Evolutionary conservation across 179 eudicot species (phyloP).

Genomic region (Beta corolliflora): DNA sequence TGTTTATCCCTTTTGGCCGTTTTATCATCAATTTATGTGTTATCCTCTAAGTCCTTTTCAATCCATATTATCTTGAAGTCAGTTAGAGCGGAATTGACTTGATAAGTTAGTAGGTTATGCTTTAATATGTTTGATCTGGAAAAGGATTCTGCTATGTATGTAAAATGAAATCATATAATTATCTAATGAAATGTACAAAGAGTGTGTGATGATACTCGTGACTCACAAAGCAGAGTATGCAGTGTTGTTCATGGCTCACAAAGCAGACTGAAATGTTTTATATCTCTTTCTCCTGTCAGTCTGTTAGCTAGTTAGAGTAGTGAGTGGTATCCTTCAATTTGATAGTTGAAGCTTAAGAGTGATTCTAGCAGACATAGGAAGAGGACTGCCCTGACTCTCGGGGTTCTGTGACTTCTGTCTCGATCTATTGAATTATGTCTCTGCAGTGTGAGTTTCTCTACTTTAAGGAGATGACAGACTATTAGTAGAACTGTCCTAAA

Average conservation of each 20-base stretch:
- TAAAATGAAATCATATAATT: not conserved
- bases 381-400: no score
- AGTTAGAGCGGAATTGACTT: not conserved
- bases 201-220: not conserved
- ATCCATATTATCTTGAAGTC: not conserved
- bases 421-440: not conserved
- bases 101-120: not conserved
- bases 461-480: not conserved
- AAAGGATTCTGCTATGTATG: not conserved
- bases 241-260: no score
- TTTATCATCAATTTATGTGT: not conserved
- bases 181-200: not conserved
- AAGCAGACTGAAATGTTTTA: not conserved
- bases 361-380: not conserved
- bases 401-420: not conserved
- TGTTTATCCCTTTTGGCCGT: not conserved
- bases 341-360: not conserved
- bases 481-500: not conserved
- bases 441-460: not conserved
- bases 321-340: not conserved
- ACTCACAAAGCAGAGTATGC: not conserved
- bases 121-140: not conserved
- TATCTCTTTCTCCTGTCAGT: not conserved
- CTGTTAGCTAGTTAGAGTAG: not conserved
- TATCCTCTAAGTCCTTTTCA: not conserved